Evolutionary conservation across 2,329 filamentous ascomycete species (phyloP).

Genomic region (Talaromyces sp.): DNA sequence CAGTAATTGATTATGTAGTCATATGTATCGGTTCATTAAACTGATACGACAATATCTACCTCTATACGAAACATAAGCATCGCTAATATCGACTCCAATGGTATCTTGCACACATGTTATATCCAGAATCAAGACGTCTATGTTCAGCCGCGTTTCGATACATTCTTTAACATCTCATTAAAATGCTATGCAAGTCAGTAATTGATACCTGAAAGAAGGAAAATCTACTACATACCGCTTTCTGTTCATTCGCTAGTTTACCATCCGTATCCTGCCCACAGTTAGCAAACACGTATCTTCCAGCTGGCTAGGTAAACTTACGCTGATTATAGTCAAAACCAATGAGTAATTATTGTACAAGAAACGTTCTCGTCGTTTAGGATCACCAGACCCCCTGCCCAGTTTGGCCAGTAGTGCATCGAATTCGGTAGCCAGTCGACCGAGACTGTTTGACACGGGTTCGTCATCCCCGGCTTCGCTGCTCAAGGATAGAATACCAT

Average conservation of each 20-base stretch:
- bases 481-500: conserved; percentile 76
- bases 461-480: conserved; percentile 93
- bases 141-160: conserved; percentile 24
- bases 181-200: conserved; percentile 30
- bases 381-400: conserved; percentile 69
- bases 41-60: not conserved
- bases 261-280: conserved; percentile 39
- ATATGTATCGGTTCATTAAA: not conserved
- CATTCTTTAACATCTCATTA: conserved; percentile 34
- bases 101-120: conserved; percentile 9
- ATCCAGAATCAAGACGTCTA: conserved; percentile 7
- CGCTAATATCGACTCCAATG: conserved; percentile 2
- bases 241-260: conserved; percentile 61
- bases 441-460: conserved; percentile 76
- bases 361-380: conserved; percentile 78
- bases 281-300: conserved; percentile 11
- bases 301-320: conserved; percentile 22
- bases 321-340: conserved; percentile 85
- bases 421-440: conserved; percentile 71
- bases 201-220: not conserved
- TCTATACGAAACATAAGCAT: not conserved
- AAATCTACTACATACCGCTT: conserved; percentile 36
- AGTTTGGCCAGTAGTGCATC: conserved; percentile 76
- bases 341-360: conserved; percentile 95
- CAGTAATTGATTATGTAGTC: no score